Base-by-base conservation (phyloP, 2,329 filamentous ascomycete genomes). In the Fusarium verticillioides region DNA sequence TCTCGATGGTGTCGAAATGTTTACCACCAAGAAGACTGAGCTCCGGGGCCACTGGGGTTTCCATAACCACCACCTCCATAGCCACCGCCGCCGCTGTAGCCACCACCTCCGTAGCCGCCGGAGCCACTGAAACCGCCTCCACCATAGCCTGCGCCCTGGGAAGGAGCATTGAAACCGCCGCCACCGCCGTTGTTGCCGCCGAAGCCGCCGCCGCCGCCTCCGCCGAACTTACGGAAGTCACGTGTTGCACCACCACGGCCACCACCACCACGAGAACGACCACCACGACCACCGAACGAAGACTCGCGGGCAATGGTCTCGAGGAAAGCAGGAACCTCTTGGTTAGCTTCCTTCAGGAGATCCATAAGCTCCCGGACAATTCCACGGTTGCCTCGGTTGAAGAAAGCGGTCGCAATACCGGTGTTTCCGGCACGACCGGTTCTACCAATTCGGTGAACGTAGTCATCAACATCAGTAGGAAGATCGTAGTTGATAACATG, bases 401-500 rank as follows among this genome's bases (percentile, higher is more conserved):
- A 98, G 90, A 99, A 99, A 64, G 96, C 96, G 78, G 96, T 99
- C 10, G 96, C 94, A 77, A 97, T 92, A 92, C 96, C 96, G 79
- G 96, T 98, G 89, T 99, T 99, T 84, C 96, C 96, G 75, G 96
- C 96, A 94, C 96, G 96, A 82, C 96, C 96, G 75, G 96, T 99
- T 96, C 96, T 96, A 92, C 96, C 96, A 80, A 99, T 99, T 83
- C 96, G 94, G 85, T 99, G 96, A 66, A 99, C 96, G 78, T 99
- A 99, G 85, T 98, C 96, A 80, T 98, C 96, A 79, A 98, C 97
- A 81, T 98, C 96, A 63, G 95, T 98, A 56, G 96, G 96, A n/a
- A 99, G 90, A 83, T 99, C 96, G 84, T 99, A 99, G 88, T 99
- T 99, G 89, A 99, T 91, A 54, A 99, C 96, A 85, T 99, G 96